phyloP scores from a whole-genome alignment of 2,329 filamentous ascomycete genomes.

The Talaromyces albobiverticillius region DNA sequence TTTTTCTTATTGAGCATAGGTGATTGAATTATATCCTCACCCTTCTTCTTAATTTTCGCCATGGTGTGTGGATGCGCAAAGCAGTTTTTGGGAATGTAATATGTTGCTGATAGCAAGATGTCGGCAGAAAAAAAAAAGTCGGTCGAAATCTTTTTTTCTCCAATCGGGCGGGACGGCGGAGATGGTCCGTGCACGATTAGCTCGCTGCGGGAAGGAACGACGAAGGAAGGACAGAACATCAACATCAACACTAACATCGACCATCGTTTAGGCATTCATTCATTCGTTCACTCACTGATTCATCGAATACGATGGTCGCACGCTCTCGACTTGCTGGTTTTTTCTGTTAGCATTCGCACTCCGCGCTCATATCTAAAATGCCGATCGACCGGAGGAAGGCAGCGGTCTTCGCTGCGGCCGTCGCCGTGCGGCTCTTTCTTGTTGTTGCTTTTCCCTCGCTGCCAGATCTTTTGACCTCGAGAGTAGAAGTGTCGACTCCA shows the following conservation, averaged over 20 bases:
- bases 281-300: too few species aligned
- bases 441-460: conserved; percentile 79
- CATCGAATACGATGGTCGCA: too few species aligned
- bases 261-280: too few species aligned
- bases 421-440: conserved; percentile 73
- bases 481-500: conserved; percentile 95
- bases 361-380: conserved; percentile 41
- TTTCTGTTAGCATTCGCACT: background rate
- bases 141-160: conserved; percentile 23
- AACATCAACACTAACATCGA: conserved; percentile 12
- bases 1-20: conserved; percentile 20
- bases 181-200: conserved; percentile 30
- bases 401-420: conserved; percentile 71
- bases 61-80: conserved; percentile 44
- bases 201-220: conserved; percentile 16
- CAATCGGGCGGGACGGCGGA: conserved; percentile 23
- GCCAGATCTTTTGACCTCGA: conserved; percentile 78
- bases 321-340: background rate
- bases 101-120: conserved; percentile 27
- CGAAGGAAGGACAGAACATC: conserved; percentile 18
- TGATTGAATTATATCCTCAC: conserved; percentile 35
- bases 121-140: conserved; percentile 29
- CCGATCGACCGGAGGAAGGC: conserved; percentile 58
- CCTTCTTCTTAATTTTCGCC: conserved; percentile 87
- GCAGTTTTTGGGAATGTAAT: conserved; percentile 7